These are phyloP conservation scores for Barnettozyma sucrosica DNA, from an alignment of 805 yeast genomes.

Conservation along the genomic window DNA sequence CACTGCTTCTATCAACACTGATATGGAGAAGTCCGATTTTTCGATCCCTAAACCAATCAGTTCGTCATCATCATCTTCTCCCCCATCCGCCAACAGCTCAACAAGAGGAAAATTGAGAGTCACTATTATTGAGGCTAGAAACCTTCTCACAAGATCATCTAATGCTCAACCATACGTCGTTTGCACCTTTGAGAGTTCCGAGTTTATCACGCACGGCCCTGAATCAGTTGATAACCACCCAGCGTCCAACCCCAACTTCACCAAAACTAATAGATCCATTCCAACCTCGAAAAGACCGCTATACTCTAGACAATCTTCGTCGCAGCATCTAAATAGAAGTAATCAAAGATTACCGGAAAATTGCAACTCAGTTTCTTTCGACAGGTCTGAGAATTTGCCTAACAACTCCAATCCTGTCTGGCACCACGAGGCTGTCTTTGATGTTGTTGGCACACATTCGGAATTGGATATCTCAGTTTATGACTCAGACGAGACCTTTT, in stretches of 20 bases:
- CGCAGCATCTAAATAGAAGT: slow-evolving; percentile 32
- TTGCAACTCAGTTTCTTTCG: slow-evolving; percentile 1
- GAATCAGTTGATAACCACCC: slow-evolving; percentile 32
- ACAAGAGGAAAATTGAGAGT: slow-evolving; percentile 84
- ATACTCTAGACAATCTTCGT: slow-evolving; percentile 40
- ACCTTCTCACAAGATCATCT: slow-evolving; percentile 49
- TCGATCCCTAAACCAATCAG: slow-evolving; percentile 7
- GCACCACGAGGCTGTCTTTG: slow-evolving; percentile 91
- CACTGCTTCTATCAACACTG: slow-evolving; percentile 10
- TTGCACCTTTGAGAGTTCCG: slow-evolving; percentile 87
- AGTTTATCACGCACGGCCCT: slow-evolving; percentile 81
- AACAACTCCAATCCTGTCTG: slow-evolving; percentile 65
- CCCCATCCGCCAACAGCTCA: slow-evolving; percentile 27
- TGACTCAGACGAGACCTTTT: slow-evolving; percentile 81
- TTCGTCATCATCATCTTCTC: slow-evolving; percentile 15
- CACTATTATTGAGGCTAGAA: slow-evolving; percentile 73
- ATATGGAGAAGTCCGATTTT: slow-evolving; percentile 4
- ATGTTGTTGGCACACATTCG: slow-evolving; percentile 78
- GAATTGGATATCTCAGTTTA: slow-evolving; percentile 88
- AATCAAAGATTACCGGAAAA: slow-evolving; percentile 13
- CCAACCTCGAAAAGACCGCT: slow-evolving; percentile 31
- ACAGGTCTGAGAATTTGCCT: slow-evolving; percentile 14
- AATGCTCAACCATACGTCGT: slow-evolving; percentile 80
- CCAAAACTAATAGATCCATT: slow-evolving; percentile 15
- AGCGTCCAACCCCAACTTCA: slow-evolving; percentile 23